These are phyloP conservation scores for Lepidopterella palustris DNA, from an alignment of 495 filamentous ascomycete genomes.

Conservation along the genomic window DNA sequence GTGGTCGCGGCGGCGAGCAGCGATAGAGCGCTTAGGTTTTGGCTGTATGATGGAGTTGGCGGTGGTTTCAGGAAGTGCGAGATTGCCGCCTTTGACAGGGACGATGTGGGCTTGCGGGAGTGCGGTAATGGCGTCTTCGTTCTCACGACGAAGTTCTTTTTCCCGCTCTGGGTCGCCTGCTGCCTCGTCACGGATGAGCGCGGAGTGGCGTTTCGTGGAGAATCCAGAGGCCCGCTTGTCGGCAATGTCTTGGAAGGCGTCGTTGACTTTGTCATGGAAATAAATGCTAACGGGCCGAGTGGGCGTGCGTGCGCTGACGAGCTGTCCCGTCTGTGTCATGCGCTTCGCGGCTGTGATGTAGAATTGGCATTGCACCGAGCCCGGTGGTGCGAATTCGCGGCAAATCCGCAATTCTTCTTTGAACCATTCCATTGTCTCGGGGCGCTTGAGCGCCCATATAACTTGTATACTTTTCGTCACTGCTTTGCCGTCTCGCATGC, in stretches of 20 bases:
- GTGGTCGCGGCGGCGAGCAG: conserved; percentile 27
- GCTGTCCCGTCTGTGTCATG: conserved; percentile 36
- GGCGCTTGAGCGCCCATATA: conserved; percentile 81
- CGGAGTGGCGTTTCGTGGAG: conserved; percentile 54
- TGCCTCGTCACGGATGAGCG: conserved; percentile 72
- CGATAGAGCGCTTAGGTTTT: conserved; percentile 7
- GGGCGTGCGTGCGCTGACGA: conserved; percentile 44
- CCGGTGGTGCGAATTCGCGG: conserved; percentile 72
- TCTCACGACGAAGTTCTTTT: conserved; percentile 72
- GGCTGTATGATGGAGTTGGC: conserved; percentile 1
- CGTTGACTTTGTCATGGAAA: conserved; percentile 78
- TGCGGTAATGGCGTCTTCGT: conserved; percentile 76
- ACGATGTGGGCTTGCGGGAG: conserved; percentile 54
- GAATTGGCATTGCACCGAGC: conserved; percentile 86
- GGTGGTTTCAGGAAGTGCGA: conserved; percentile 25
- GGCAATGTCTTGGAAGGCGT: conserved; percentile 71
- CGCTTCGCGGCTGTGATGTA: conserved; percentile 74
- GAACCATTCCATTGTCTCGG: conserved; percentile 97
- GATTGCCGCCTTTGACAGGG: conserved; percentile 29
- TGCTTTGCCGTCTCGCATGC: conserved; percentile 87
- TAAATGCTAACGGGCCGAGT: conserved; percentile 56
- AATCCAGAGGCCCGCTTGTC: conserved; percentile 48
- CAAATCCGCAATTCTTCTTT: conserved; percentile 89
- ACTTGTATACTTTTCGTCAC: conserved; percentile 85
- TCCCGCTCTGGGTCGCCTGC: conserved; percentile 71